phyloP scores from a whole-genome alignment of 352 stramenopile species.

The Globisporangium polare region DNA sequence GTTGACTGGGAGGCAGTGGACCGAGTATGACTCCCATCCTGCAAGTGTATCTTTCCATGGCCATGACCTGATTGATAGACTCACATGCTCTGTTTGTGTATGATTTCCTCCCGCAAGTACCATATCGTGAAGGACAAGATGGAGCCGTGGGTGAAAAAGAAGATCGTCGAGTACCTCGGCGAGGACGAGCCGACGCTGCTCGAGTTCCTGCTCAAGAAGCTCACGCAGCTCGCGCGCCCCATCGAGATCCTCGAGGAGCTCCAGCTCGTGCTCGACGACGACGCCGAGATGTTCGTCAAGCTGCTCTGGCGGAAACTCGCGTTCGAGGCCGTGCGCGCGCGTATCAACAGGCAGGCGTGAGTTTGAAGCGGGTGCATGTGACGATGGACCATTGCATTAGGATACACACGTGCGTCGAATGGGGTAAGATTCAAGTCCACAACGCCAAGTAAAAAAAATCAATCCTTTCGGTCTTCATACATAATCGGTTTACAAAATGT shows the following conservation, averaged over 20 bases:
- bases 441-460: not conserved
- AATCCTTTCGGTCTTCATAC: constrained; percentile 6
- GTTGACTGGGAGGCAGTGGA: constrained; percentile 37
- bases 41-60: not conserved
- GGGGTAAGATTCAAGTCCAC: not conserved
- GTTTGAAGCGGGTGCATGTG: not conserved
- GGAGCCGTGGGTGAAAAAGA: constrained; percentile 40
- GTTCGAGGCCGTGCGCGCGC: constrained; percentile 36
- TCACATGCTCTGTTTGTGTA: no score
- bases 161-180: constrained; percentile 49
- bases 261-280: constrained; percentile 37
- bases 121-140: constrained; percentile 38
- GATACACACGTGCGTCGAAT: not conserved
- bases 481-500: constrained; percentile 9
- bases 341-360: not conserved
- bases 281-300: constrained; percentile 50
- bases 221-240: constrained; percentile 21
- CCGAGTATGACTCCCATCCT: constrained; percentile 8
- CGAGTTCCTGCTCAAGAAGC: constrained; percentile 41
- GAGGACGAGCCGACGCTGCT: constrained; percentile 43
- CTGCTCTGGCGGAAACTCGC: constrained; percentile 51
- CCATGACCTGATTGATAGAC: not conserved
- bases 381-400: not conserved
- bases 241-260: constrained; percentile 35
- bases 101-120: constrained; percentile 16